A percentile compares a stretch with the other conserved stretches of the same genome.
phyloP scores from a whole-genome alignment of 2,329 filamentous ascomycete genomes.

The Aspergillus hiratsukae region DNA sequence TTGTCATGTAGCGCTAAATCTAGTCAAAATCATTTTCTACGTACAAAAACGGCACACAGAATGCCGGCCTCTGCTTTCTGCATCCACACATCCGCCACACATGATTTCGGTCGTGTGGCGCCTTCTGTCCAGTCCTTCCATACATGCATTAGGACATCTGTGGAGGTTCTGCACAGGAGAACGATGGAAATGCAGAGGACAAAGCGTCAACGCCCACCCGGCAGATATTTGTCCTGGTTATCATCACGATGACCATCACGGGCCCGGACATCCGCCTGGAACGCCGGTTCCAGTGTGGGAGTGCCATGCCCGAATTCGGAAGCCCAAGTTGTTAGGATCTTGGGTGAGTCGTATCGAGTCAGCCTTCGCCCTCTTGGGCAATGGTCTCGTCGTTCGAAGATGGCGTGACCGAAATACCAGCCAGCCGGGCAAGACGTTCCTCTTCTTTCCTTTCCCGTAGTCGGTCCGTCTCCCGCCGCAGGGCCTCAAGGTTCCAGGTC shows the following conservation, averaged over 20 bases:
- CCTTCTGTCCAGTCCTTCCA: slow-evolving; percentile 9
- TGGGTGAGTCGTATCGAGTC: slow-evolving; percentile 16
- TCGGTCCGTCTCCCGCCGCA: slow-evolving; percentile 80
- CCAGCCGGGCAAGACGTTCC: slow-evolving; percentile 51
- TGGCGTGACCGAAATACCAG: slow-evolving; percentile 23
- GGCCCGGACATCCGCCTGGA: slow-evolving; percentile 15
- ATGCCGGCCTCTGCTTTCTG: slow-evolving; percentile 25
- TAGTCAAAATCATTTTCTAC: slow-evolving; percentile 27
- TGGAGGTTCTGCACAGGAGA: slow-evolving; percentile 4
- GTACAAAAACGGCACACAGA: slow-evolving; percentile 26
- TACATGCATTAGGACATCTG: slow-evolving; percentile 12
- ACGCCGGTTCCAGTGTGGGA: slow-evolving; percentile 18
- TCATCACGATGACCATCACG: slow-evolving; percentile 20
- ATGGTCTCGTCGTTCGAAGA: slow-evolving; percentile 14
- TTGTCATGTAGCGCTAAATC: slow-evolving; percentile 3
- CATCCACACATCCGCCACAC: slow-evolving; percentile 23
- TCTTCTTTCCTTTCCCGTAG: slow-evolving; percentile 72
- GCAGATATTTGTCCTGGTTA: slow-evolving; percentile 23
- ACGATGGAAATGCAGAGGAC: slow-evolving; percentile 13
- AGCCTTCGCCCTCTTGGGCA: slow-evolving; percentile 24
- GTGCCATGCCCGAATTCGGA: slow-evolving; percentile 18
- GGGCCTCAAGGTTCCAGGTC: slow-evolving; percentile 73
- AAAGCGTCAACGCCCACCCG: slow-evolving; percentile 16
- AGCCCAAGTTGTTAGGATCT: slow-evolving; percentile 26
- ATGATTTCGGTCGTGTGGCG: slow-evolving; percentile 21